A percentile compares a stretch with the other conserved stretches of the same genome.
These are phyloP conservation scores for Umbelopsis sp. DNA, from an alignment of 371 early-diverging fungal species.

Conservation along the genomic window DNA sequence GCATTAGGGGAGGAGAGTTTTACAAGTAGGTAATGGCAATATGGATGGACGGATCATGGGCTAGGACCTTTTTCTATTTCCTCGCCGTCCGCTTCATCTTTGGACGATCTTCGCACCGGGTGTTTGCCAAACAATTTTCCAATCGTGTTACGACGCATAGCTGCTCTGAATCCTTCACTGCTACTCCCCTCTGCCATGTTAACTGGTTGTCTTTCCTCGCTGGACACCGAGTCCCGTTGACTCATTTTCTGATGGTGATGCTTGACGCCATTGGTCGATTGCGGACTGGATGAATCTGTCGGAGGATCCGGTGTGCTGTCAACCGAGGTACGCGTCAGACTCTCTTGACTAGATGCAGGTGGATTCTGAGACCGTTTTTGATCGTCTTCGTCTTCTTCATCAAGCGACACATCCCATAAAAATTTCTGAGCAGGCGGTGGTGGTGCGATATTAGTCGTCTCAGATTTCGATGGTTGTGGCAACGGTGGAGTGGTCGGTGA, in stretches of 20 bases:
- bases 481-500: not conserved
- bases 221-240: not conserved
- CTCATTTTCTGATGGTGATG: not conserved
- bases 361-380: not conserved
- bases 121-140: slow-evolving; percentile 7
- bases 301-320: not conserved
- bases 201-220: not conserved
- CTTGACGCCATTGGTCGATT: not conserved
- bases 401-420: slow-evolving; percentile 10
- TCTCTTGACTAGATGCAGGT: not conserved
- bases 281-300: not conserved
- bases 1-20: not conserved
- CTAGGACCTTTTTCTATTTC: not conserved
- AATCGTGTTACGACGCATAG: slow-evolving; percentile 14
- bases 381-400: slow-evolving; percentile 1
- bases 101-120: not conserved
- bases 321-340: not conserved
- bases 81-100: not conserved
- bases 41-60: not conserved
- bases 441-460: not conserved
- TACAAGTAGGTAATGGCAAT: not conserved
- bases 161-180: not conserved
- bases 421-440: not conserved
- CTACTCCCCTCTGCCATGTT: not conserved
- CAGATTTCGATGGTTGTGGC: slow-evolving; percentile 1